Evolutionary conservation across 192 early-diverging fungal genomes (phyloP).

Genomic region (Mortierella hygrophila): DNA sequence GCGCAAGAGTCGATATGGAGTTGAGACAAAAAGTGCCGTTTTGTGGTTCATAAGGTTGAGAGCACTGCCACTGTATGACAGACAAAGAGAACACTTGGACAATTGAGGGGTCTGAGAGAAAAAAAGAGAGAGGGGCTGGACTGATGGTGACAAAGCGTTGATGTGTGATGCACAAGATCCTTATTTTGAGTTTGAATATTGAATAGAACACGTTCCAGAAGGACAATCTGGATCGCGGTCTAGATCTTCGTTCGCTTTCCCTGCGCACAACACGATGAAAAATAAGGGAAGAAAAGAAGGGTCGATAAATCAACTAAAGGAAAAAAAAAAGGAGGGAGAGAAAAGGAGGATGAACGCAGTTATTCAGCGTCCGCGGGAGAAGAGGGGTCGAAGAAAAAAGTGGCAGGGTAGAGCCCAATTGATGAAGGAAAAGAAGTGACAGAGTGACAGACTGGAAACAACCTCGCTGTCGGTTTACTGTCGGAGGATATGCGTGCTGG

Average conservation of each 20-base stretch:
- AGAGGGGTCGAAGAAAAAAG: background rate
- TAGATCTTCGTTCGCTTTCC: background rate
- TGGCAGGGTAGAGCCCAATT: background rate
- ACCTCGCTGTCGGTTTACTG: background rate
- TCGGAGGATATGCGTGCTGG: too few relatives aligned
- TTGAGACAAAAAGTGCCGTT: background rate
- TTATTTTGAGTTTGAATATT: background rate
- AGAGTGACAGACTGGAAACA: background rate
- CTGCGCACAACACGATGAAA: background rate
- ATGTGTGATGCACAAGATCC: background rate
- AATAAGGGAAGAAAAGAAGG: too few relatives aligned
- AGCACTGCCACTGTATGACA: constrained; percentile 7
- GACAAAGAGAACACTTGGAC: background rate
- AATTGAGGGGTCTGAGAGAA: background rate
- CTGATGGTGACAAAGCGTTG: background rate
- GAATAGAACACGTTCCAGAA: background rate
- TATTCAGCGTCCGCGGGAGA: background rate
- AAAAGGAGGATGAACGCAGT: background rate
- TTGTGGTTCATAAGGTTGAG: background rate
- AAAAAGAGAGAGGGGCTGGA: background rate
- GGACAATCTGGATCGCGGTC: background rate
- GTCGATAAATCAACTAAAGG: background rate
- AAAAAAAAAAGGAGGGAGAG: background rate
- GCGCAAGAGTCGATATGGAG: constrained; percentile 7
- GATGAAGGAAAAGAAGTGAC: background rate